Conservation (phyloP, 352 stramenopile species). For the Phytopythium chamaehyphon region DNA sequence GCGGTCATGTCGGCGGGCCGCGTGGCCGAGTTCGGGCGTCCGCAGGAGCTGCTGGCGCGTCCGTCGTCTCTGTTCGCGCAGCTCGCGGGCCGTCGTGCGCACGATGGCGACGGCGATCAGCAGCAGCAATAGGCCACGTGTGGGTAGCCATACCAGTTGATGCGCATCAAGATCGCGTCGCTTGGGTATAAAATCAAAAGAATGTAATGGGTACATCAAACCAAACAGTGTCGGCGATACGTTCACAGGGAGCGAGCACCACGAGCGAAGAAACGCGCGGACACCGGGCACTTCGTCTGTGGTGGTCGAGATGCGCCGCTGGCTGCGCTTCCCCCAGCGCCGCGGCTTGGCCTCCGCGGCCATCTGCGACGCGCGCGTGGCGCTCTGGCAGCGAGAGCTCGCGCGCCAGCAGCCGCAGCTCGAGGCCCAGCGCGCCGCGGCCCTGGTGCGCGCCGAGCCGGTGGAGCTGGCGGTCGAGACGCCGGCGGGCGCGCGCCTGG, state of each 20-base stretch:
- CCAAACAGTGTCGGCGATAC: too few relatives aligned
- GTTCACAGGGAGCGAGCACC: too few relatives aligned
- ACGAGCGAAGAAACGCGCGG: neutral
- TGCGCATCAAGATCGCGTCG: too few relatives aligned
- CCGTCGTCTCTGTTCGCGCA: constrained; percentile 27
- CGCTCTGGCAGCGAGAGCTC: constrained; percentile 51
- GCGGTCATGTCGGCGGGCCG: constrained; percentile 81
- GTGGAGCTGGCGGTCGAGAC: constrained; percentile 47
- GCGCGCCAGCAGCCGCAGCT: constrained; percentile 36
- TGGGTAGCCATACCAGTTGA: too few relatives aligned
- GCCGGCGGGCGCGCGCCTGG: constrained; percentile 16
- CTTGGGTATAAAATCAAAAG: too few relatives aligned
- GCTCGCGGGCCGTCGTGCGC: constrained; percentile 12
- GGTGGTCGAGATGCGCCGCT: constrained; percentile 7
- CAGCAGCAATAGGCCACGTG: neutral
- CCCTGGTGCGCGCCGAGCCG: constrained; percentile 15
- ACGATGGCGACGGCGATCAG: neutral
- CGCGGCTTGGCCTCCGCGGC: constrained; percentile 22
- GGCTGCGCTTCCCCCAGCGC: neutral
- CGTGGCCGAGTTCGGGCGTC: constrained; percentile 77
- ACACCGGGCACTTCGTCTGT: too few relatives aligned
- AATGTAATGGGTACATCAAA: neutral
- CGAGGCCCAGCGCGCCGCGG: constrained; percentile 2
- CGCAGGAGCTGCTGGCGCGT: constrained; percentile 50
- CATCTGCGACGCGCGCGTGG: constrained; percentile 41